Evolutionary conservation across 192 early-diverging fungal genomes (phyloP).

Genomic region (Coemansia pectinata): DNA sequence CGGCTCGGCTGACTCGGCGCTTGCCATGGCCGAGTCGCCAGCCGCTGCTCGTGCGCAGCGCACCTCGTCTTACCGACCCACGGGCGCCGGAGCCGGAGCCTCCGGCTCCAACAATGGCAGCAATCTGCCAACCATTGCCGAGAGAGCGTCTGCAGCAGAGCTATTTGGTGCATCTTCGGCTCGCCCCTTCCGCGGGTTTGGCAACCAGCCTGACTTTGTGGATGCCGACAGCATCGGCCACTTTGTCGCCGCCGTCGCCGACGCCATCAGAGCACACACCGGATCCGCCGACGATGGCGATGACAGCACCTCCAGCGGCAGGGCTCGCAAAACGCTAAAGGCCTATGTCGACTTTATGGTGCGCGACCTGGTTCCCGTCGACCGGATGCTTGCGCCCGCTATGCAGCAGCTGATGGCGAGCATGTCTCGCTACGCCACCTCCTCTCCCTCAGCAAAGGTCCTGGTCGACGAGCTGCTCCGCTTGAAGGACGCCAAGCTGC

Average conservation of each 20-base stretch:
- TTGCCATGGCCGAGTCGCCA: neutral
- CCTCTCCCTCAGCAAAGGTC: constrained; percentile 20
- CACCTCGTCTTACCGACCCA: neutral
- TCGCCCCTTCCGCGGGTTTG: neutral
- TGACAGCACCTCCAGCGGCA: neutral
- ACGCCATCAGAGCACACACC: constrained; percentile 32
- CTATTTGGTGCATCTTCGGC: neutral
- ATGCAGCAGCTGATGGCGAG: constrained; percentile 44
- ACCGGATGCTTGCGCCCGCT: constrained; percentile 39
- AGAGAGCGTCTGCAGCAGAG: neutral
- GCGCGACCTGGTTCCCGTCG: constrained; percentile 42
- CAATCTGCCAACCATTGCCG: neutral
- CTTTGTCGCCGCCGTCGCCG: constrained; percentile 39
- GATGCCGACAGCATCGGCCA: constrained; percentile 27
- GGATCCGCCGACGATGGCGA: constrained; percentile 5
- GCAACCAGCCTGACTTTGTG: neutral
- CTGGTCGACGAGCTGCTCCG: constrained; percentile 36
- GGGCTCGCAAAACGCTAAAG: constrained; percentile 22
- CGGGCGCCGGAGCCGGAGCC: neutral
- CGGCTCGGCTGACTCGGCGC: neutral
- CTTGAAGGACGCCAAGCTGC: constrained; percentile 10
- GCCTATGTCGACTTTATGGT: constrained; percentile 50
- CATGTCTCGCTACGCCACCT: constrained; percentile 16
- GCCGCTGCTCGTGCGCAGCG: neutral
- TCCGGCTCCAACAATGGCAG: neutral